Conservation (phyloP, 2,329 filamentous ascomycete species). For the Verticillium klebahnii region DNA sequence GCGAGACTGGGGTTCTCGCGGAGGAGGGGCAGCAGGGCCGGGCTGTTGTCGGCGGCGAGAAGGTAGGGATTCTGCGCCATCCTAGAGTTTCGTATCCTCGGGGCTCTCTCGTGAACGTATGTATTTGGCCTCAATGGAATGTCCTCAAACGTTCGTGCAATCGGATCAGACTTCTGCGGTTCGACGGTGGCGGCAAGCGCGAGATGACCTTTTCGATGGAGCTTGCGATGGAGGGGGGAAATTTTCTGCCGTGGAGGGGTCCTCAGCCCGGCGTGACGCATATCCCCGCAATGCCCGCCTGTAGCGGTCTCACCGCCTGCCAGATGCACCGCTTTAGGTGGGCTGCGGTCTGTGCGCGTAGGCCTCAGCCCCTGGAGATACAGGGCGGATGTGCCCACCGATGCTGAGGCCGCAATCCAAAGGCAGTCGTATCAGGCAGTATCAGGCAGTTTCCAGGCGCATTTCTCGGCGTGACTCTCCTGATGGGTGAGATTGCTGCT, state of each 20-base stretch:
- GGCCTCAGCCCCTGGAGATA: neutral
- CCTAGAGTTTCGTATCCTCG: neutral
- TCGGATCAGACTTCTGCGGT: neutral
- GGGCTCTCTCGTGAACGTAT: neutral
- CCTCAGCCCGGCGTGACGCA: conserved; percentile 10
- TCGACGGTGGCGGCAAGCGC: conserved; percentile 3
- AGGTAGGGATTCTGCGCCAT: conserved; percentile 63
- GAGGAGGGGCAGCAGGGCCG: conserved; percentile 69
- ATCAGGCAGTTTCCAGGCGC: neutral
- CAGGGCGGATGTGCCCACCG: neutral
- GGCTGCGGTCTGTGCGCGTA: neutral
- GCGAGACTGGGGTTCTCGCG: conserved; percentile 71
- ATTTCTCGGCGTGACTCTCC: neutral
- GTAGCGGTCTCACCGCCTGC: conserved; percentile 6
- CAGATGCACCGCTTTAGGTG: neutral
- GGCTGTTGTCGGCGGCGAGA: conserved; percentile 77
- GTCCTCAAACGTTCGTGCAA: neutral
- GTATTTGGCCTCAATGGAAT: neutral
- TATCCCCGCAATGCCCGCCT: neutral
- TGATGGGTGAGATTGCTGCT: neutral
- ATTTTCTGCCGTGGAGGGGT: conserved; percentile 12
- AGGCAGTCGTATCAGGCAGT: neutral
- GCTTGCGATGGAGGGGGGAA: conserved; percentile 10
- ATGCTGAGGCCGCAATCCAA: neutral
- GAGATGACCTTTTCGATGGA: neutral